A percentile compares a stretch with the other conserved stretches of the same genome.
These are phyloP conservation scores for Leishmania mexicana DNA, from an alignment of 208 protist genomes.

Conservation along the genomic window DNA sequence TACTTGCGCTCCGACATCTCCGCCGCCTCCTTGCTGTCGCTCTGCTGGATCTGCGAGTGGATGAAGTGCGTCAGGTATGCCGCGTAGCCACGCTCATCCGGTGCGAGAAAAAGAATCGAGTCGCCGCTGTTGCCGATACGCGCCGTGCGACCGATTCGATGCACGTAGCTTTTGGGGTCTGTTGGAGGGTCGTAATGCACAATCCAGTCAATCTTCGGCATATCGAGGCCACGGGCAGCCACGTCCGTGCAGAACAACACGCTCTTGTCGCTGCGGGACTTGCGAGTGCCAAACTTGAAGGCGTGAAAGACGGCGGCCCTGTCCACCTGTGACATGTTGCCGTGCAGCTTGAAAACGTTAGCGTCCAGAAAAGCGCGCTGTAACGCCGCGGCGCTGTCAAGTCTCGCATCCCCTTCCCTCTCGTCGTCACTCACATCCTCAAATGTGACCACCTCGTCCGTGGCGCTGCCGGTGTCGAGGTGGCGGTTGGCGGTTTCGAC, in stretches of 20 bases:
- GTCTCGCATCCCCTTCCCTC: not conserved
- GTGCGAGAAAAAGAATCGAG: conserved; percentile 93
- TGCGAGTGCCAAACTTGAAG: conserved; percentile 68
- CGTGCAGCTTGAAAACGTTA: conserved; percentile 94
- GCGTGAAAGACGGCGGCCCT: conserved; percentile 91
- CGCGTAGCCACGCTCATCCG: conserved; percentile 89
- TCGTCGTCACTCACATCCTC: conserved; percentile 93
- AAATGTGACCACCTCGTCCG: conserved; percentile 60
- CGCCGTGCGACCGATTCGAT: conserved; percentile 96
- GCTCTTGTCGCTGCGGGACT: conserved; percentile 56
- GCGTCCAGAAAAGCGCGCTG: conserved; percentile 71
- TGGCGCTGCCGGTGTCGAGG: conserved; percentile 27
- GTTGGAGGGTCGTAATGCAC: conserved; percentile 97
- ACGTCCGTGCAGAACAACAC: conserved; percentile 97
- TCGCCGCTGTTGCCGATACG: conserved; percentile 94
- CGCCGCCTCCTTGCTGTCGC: conserved; percentile 12
- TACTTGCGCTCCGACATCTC: conserved; percentile 85
- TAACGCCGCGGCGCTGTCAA: conserved; percentile 12
- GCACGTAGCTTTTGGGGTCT: conserved; percentile 95
- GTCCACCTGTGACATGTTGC: conserved; percentile 94
- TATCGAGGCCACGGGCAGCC: conserved; percentile 95
- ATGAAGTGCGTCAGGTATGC: conserved; percentile 88
- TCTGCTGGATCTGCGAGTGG: conserved; percentile 45
- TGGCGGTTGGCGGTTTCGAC: conserved; percentile 58
- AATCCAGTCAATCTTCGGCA: conserved; percentile 96